Percentiles rank a stretch among this genome's conserved stretches.
Evolutionary conservation across 2,329 filamentous ascomycete genomes (phyloP).

Genomic region (Neonectria ditissima): DNA sequence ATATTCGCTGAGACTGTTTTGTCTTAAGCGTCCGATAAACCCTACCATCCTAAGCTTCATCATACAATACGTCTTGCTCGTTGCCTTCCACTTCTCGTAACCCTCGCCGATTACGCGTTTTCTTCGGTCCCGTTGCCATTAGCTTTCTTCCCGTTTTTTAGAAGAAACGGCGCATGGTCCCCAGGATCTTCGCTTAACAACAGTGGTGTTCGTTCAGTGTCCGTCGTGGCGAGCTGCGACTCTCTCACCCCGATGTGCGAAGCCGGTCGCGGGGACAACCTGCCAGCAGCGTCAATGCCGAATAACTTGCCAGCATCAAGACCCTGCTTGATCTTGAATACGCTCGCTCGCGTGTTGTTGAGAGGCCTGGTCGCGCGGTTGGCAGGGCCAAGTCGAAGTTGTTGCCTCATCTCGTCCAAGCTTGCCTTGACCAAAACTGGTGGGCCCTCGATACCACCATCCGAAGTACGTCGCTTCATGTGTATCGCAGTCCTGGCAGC

Average conservation of each 20-base stretch:
- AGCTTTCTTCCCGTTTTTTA: constrained; percentile 24
- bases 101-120: constrained; percentile 15
- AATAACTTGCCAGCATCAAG: constrained; percentile 36
- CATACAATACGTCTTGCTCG: constrained; percentile 3
- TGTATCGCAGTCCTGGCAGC: constrained; percentile 68
- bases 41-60: constrained; percentile 2
- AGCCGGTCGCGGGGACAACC: constrained; percentile 36
- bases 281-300: constrained; percentile 43
- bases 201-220: constrained; percentile 48
- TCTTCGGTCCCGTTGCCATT: constrained; percentile 41
- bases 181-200: constrained; percentile 43
- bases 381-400: constrained; percentile 74
- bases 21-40: neutral
- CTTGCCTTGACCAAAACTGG: constrained; percentile 70
- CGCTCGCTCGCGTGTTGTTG: constrained; percentile 69
- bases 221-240: constrained; percentile 13
- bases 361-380: constrained; percentile 73
- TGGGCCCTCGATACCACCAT: constrained; percentile 61
- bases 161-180: constrained; percentile 27
- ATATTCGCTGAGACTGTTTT: neutral
- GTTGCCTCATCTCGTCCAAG: constrained; percentile 71
- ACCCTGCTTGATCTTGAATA: constrained; percentile 74
- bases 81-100: constrained; percentile 15
- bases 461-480: constrained; percentile 70
- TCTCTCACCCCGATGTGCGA: constrained; percentile 41